A percentile compares a stretch with the other conserved stretches of the same genome.
These are phyloP conservation scores for Aspergillus quadricinctus DNA, from an alignment of 2,329 filamentous ascomycete genomes.

Conservation along the genomic window DNA sequence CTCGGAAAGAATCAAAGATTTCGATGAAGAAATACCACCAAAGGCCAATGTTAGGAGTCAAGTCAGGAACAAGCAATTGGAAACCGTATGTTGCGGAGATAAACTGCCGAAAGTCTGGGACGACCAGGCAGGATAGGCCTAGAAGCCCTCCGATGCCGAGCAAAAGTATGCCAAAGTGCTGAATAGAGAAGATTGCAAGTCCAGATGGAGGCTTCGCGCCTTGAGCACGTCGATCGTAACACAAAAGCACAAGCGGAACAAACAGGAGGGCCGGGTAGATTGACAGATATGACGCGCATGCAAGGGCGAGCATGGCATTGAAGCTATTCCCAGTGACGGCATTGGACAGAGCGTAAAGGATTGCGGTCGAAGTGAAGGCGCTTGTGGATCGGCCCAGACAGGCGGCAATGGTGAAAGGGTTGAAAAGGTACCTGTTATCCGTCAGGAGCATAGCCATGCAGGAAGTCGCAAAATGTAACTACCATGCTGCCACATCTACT, in stretches of 20 bases:
- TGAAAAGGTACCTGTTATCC: constrained; percentile 75
- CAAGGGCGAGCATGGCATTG: constrained; percentile 76
- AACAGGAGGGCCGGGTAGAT: constrained; percentile 87
- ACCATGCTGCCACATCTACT: constrained; percentile 73
- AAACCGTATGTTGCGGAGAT: constrained; percentile 86
- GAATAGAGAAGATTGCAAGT: constrained; percentile 48
- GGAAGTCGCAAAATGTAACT: constrained; percentile 27
- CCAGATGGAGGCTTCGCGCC: constrained; percentile 28
- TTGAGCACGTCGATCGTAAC: constrained; percentile 62
- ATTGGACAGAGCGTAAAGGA: constrained; percentile 76
- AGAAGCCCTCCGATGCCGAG: constrained; percentile 60
- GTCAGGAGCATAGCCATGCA: constrained; percentile 1
- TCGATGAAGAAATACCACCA: constrained; percentile 99
- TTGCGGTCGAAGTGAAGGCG: constrained; percentile 82
- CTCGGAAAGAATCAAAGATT: constrained; percentile 97
- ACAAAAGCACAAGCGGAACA: constrained; percentile 73
- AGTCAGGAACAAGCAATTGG: constrained; percentile 81
- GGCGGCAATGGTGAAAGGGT: constrained; percentile 86
- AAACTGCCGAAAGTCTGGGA: constrained; percentile 80
- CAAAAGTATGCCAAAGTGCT: constrained; percentile 51
- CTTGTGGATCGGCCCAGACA: constrained; percentile 86
- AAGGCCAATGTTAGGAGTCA: constrained; percentile 90
- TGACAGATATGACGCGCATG: constrained; percentile 84
- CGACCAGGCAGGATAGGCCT: constrained; percentile 66
- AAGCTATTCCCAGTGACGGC: constrained; percentile 69